Evolutionary conservation across 345 rosid genomes (phyloP).

Genomic region (Geranium brycei): DNA sequence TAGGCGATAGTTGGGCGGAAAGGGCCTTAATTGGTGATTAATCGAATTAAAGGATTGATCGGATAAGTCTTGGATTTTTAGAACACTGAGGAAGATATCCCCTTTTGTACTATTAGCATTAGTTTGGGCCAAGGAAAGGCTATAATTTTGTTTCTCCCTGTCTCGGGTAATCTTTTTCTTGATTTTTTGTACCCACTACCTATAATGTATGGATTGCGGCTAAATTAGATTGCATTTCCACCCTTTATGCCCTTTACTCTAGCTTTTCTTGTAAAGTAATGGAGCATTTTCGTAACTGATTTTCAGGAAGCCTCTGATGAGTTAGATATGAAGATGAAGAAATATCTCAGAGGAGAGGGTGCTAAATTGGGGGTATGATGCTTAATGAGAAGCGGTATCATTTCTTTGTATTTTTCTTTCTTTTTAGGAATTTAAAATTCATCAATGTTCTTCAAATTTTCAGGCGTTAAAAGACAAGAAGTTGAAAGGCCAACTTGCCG

Average conservation of each 20-base stretch:
- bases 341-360: conserved; percentile 62
- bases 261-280: not conserved
- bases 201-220: no score
- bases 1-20: no score
- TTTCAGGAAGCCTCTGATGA: conserved; percentile 42
- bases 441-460: conserved; percentile 2
- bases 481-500: conserved; percentile 54
- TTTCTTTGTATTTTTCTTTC: not conserved
- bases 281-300: not conserved
- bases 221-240: no score
- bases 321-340: conserved; percentile 40
- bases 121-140: no score
- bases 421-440: not conserved
- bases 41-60: no score
- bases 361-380: conserved; percentile 52
- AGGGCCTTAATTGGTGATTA: no score
- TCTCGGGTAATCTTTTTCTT: no score
- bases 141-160: no score
- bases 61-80: no score
- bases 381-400: not conserved
- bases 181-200: not conserved
- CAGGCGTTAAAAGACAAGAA: conserved; percentile 58
- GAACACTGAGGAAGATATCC: no score
- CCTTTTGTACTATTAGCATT: no score
- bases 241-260: not conserved